Evolutionary conservation across 2,329 filamentous ascomycete species (phyloP), one percentile per base, ranked within the genome.

Genomic region (Claviceps capensis): DNA sequence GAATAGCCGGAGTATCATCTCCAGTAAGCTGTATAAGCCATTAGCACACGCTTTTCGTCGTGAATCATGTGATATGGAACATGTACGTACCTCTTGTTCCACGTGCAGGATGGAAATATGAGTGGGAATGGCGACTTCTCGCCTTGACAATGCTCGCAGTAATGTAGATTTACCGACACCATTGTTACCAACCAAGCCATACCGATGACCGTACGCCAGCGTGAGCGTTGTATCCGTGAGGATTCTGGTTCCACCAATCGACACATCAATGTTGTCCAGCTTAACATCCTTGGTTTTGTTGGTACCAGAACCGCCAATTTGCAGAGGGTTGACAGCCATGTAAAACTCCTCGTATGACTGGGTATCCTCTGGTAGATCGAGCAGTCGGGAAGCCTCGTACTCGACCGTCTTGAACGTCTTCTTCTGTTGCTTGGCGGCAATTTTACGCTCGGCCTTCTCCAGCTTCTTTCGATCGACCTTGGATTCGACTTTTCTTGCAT

Each of bases 101-200:
- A 98, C 93, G 74, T 98, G 93, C 17, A 98, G 80, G 78, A 98
- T 98, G 11, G 93, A 96, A 58, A 98, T 98, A 61, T 98, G 91
- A 1, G 88, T 94, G 11, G 93, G 93, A 69, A 98, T 93, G 4
- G 90, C 80, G 54, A 98, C 79, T 65, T 98, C 93, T 85, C 93
- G 82, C 63, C 88, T 83, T 62, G 90, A 94, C 58, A 98, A 75
- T 16, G 93, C 93, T 60, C 93, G 81, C 56, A 98, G 78, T 57
- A 98, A 74, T n/a, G 93, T 98, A 65, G 88, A 88, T 78, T 93
- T 91, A 77, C 87, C 93, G 58, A 98, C 91, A 88, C 93, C 93
- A 79, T 98, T 98, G 77, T 97, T 87, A 77, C 93, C 93, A 59
- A 98, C 93, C 58, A 98, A 75, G 81, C 93, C 93, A 69, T 98